phyloP scores from a whole-genome alignment of 352 stramenopile species.

The Phytophthora litchii region DNA sequence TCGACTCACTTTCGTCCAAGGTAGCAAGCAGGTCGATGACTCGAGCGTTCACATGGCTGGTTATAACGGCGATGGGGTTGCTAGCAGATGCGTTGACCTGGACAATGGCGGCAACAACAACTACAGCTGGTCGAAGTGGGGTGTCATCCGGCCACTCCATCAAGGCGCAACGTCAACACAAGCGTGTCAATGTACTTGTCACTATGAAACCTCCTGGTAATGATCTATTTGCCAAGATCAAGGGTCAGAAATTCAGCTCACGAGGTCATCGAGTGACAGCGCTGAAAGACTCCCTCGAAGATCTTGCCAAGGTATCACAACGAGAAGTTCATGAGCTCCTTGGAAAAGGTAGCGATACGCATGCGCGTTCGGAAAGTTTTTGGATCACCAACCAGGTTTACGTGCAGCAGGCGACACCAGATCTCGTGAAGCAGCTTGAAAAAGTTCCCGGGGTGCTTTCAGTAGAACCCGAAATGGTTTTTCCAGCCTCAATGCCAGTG shows the following conservation, averaged over 20 bases:
- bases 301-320: slow-evolving; percentile 45
- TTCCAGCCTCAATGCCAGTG: slow-evolving; percentile 36
- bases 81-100: neutral
- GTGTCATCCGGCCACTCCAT: slow-evolving; percentile 8
- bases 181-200: slow-evolving; percentile 54
- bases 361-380: slow-evolving; percentile 43
- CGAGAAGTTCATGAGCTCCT: slow-evolving; percentile 34
- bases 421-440: slow-evolving; percentile 53
- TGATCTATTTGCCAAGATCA: slow-evolving; percentile 38
- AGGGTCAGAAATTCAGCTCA: slow-evolving; percentile 41
- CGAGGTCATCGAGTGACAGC: slow-evolving; percentile 34
- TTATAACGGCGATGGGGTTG: slow-evolving; percentile 10
- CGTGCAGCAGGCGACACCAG: slow-evolving; percentile 47
- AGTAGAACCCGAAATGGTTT: slow-evolving; percentile 48
- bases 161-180: slow-evolving; percentile 30
- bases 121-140: slow-evolving; percentile 8
- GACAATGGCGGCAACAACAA: slow-evolving; percentile 6
- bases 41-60: slow-evolving; percentile 17
- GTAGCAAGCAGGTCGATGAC: too few species aligned
- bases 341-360: slow-evolving; percentile 24
- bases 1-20: neutral
- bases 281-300: slow-evolving; percentile 42
- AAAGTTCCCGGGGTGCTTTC: slow-evolving; percentile 45
- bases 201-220: slow-evolving; percentile 48
- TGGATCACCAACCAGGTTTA: slow-evolving; percentile 74